These are phyloP conservation scores for Chlorella vulgaris DNA, from an alignment of 139 green algal species.

Conservation along the genomic window DNA sequence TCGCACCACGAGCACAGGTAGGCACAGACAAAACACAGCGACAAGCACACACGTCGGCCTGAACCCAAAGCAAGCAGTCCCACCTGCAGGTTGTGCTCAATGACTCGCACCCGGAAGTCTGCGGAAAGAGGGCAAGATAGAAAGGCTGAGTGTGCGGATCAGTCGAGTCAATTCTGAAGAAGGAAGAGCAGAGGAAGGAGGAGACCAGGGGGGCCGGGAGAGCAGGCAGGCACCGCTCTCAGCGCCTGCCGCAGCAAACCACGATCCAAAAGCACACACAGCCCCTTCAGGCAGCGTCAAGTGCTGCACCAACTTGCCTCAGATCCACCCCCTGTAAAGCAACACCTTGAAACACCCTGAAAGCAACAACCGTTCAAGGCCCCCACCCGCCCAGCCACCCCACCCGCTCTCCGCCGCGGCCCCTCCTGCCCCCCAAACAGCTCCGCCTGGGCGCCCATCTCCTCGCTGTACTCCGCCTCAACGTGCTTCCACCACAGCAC, in stretches of 20 bases:
- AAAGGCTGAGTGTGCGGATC: background rate
- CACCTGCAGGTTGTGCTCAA: constrained; percentile 96
- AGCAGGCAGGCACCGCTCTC: no score
- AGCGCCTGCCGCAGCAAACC: no score
- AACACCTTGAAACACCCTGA: no score
- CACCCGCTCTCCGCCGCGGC: constrained; percentile 26
- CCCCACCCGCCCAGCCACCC: background rate
- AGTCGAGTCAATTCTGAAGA: background rate
- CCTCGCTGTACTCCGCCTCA: constrained; percentile 61
- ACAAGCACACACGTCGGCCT: background rate
- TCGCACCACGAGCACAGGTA: no score
- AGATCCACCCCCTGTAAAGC: no score
- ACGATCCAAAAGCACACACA: no score
- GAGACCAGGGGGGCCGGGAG: no score
- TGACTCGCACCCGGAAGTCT: constrained; percentile 73
- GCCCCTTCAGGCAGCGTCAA: no score
- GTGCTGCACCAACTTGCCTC: no score
- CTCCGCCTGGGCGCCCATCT: constrained; percentile 69
- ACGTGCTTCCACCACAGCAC: constrained; percentile 83
- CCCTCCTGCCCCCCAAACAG: constrained; percentile 59
- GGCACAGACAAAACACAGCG: no score
- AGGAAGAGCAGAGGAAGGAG: no score
- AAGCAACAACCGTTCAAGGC: background rate
- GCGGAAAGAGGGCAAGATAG: constrained; percentile 39
- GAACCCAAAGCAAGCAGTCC: constrained; percentile 35